These are phyloP conservation scores for Penicillium tannophilum DNA, from an alignment of 495 filamentous ascomycete species.

Conservation along the genomic window DNA sequence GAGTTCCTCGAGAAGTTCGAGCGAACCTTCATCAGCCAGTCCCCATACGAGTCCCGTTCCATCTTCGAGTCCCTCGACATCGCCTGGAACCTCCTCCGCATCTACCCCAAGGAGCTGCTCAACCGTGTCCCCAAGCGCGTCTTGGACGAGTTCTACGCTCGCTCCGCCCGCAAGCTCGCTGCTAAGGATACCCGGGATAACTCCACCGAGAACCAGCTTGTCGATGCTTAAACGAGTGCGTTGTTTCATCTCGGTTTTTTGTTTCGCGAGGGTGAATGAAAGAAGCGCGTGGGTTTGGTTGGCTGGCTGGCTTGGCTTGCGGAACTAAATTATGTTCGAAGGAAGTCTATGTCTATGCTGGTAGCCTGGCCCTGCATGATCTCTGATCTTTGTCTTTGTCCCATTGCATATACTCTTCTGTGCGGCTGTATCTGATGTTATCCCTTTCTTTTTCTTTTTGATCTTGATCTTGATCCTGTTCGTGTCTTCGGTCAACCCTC, in stretches of 20 bases:
- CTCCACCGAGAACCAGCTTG: slow-evolving; percentile 58
- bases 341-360: background rate
- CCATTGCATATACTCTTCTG: slow-evolving; percentile 28
- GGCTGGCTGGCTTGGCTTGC: background rate
- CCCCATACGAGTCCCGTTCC: slow-evolving; percentile 83
- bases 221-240: slow-evolving; percentile 49
- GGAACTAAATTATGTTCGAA: background rate
- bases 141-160: slow-evolving; percentile 88
- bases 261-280: slow-evolving; percentile 8
- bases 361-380: slow-evolving; percentile 9
- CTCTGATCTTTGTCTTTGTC: slow-evolving; percentile 13
- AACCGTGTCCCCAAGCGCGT: slow-evolving; percentile 96
- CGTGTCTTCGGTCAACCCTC: slow-evolving; percentile 10
- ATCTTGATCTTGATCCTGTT: slow-evolving; percentile 6
- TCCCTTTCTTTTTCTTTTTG: slow-evolving; percentile 8
- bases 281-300: slow-evolving; percentile 7
- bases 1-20: slow-evolving; percentile 99
- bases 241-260: slow-evolving; percentile 11
- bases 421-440: slow-evolving; percentile 22
- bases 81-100: slow-evolving; percentile 92
- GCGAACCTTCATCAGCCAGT: slow-evolving; percentile 86
- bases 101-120: slow-evolving; percentile 95
- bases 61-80: slow-evolving; percentile 93
- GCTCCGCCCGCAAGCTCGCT: slow-evolving; percentile 57
- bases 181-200: slow-evolving; percentile 76